Evolutionary conservation across 371 early-diverging fungal species (phyloP).

Genomic region (Saksenaea vasiformis): DNA sequence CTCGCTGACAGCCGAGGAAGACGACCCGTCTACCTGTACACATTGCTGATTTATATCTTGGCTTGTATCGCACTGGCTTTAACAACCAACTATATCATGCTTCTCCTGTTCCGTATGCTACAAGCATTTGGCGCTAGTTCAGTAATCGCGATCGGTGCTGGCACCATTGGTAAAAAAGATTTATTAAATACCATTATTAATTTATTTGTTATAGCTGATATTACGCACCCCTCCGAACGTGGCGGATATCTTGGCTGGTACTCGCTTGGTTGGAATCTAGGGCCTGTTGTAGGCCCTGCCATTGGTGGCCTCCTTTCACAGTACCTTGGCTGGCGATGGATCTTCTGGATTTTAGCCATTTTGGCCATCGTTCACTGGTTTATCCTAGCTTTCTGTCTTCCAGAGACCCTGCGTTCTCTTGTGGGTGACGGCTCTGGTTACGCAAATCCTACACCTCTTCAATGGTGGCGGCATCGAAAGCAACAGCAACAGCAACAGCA

Average conservation of each 20-base stretch:
- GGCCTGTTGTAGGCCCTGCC: conserved; percentile 14
- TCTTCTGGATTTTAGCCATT: conserved; percentile 61
- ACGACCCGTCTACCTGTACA: conserved; percentile 61
- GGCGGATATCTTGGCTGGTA: conserved; percentile 69
- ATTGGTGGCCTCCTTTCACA: conserved; percentile 35
- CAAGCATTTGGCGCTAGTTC: conserved; percentile 71
- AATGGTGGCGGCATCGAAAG: neutral
- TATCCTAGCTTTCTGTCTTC: conserved; percentile 52
- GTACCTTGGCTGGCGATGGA: conserved; percentile 45
- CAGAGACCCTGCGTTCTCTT: conserved; percentile 62
- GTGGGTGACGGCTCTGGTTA: conserved; percentile 48
- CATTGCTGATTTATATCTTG: conserved; percentile 59
- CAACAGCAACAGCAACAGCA: neutral
- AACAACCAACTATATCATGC: conserved; percentile 42
- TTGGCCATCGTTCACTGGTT: conserved; percentile 48
- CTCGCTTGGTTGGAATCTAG: conserved; percentile 54
- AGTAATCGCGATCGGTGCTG: conserved; percentile 68
- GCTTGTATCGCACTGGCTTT: conserved; percentile 63
- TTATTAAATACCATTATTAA: neutral
- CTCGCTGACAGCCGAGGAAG: conserved; percentile 67
- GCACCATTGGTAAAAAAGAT: conserved; percentile 52
- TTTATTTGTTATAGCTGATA: conserved; percentile 38
- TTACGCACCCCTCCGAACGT: conserved; percentile 61
- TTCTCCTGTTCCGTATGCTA: conserved; percentile 62
- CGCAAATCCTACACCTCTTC: conserved; percentile 10